A percentile compares a stretch with the other conserved stretches of the same genome.
These are phyloP conservation scores for Hansenula lynferdii DNA, from an alignment of 1,139 yeast genomes.

Conservation along the genomic window DNA sequence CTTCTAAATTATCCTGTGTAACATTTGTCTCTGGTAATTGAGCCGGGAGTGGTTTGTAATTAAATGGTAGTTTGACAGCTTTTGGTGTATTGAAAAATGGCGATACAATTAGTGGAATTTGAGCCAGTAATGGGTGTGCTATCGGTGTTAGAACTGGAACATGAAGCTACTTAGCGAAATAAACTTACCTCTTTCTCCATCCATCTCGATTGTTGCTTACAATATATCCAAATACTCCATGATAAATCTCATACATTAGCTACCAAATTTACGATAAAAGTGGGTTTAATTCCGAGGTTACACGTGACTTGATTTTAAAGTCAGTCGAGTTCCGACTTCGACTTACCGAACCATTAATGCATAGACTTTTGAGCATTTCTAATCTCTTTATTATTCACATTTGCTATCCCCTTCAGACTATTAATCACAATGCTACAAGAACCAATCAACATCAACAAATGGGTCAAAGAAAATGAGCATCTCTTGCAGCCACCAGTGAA, in stretches of 20 bases:
- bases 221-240: too few relatives aligned
- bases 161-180: too few relatives aligned
- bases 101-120: conserved; percentile 54
- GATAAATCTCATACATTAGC: too few relatives aligned
- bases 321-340: too few relatives aligned
- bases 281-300: too few relatives aligned
- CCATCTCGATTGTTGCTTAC: too few relatives aligned
- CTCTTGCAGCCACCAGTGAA: conserved; percentile 88
- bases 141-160: not conserved
- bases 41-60: conserved; percentile 36
- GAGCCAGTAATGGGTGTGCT: conserved; percentile 50
- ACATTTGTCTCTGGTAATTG: conserved; percentile 27
- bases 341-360: too few relatives aligned
- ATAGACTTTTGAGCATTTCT: too few relatives aligned
- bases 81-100: conserved; percentile 54
- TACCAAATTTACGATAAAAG: too few relatives aligned
- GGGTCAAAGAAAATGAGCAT: conserved; percentile 76
- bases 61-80: conserved; percentile 49
- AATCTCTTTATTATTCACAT: not conserved
- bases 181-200: conserved; percentile 1
- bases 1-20: conserved; percentile 19
- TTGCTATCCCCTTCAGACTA: not conserved
- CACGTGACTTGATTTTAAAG: too few relatives aligned
- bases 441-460: conserved; percentile 73
- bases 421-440: conserved; percentile 50